Base-by-base conservation (phyloP, 345 rosid species). In the Salix exigua region DNA sequence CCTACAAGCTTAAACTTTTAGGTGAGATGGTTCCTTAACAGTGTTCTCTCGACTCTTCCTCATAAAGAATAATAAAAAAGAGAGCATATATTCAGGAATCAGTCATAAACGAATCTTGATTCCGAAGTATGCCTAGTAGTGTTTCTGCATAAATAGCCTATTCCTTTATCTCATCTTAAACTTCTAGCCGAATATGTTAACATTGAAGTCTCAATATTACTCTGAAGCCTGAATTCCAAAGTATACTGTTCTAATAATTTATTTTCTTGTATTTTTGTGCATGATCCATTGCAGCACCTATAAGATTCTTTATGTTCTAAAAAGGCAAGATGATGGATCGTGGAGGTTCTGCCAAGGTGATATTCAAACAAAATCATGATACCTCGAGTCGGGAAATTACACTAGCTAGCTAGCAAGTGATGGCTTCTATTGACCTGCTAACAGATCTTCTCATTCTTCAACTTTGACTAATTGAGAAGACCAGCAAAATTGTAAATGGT, bases 341-440 rank as follows among this genome's bases (percentile, higher is more conserved):
- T 96, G 97, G 98, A 90, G 82, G 84, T 93, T 96, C 82, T 93
- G 98, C 73, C 75, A 82, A 81, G 87, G 91, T 48, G 91, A 92
- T 67, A 82, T 93, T 71, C 88, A 85, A 77, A 77, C 83, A 64
- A 86, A 84, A 76, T 86, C 79, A 37, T 90, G 93, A 94, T 33
- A 53, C n/a, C 42, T 4, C 44, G 58, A 40, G 13, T 10, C 44
- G 44, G 44, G 44, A 40, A 10, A 40, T 40, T 40, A 40, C 44
- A 33, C 35, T 33, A 33, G 37, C 37, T 42, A 42, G 46, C 4
- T 42, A 42, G 46, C 46, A 42, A 42, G 46, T 42, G 46, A 42
- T 42, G 46, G 4, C 46, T 42, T 42, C 46, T 2, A 2, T 11
- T 42, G 46, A 68, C 68, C 73, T 51, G 23, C 75, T 69, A 63